A percentile compares a stretch with the other conserved stretches of the same genome.
Conservation (phyloP, 768 basidiomycete genomes). For the Termitomyces sp. region DNA sequence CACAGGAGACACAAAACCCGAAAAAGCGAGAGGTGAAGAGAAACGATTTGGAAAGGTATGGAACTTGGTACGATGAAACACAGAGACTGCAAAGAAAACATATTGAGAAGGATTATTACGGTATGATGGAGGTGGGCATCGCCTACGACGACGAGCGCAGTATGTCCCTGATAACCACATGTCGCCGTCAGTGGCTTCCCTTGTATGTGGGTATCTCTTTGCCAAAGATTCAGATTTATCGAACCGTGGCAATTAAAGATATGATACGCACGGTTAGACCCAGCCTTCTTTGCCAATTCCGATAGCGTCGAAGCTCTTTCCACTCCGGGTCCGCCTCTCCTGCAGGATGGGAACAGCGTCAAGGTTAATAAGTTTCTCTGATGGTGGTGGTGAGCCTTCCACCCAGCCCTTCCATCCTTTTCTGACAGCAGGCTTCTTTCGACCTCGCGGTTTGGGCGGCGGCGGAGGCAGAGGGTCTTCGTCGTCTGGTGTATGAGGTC, state of each 20-base stretch:
- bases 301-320: constrained; percentile 81
- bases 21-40: neutral
- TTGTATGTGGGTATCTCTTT: constrained; percentile 14
- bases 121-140: constrained; percentile 5
- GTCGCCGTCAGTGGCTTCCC: constrained; percentile 19
- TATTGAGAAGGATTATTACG: constrained; percentile 4
- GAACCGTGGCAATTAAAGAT: constrained; percentile 39
- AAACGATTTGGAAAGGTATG: neutral
- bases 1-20: constrained; percentile 8
- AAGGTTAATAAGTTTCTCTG: constrained; percentile 76
- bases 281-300: constrained; percentile 73
- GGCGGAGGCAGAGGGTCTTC: constrained; percentile 32
- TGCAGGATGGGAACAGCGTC: constrained; percentile 66
- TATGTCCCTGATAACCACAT: neutral
- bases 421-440: constrained; percentile 60
- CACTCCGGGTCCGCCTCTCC: constrained; percentile 76
- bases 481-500: constrained; percentile 71
- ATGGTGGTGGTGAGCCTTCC: constrained; percentile 77
- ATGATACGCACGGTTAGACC: constrained; percentile 53
- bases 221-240: constrained; percentile 35
- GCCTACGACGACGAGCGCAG: constrained; percentile 12
- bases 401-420: constrained; percentile 94
- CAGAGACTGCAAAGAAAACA: constrained; percentile 8
- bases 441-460: constrained; percentile 31
- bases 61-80: neutral